These are phyloP conservation scores for Cinchona pubescens DNA, from an alignment of 257 asterid genomes.

Conservation along the genomic window DNA sequence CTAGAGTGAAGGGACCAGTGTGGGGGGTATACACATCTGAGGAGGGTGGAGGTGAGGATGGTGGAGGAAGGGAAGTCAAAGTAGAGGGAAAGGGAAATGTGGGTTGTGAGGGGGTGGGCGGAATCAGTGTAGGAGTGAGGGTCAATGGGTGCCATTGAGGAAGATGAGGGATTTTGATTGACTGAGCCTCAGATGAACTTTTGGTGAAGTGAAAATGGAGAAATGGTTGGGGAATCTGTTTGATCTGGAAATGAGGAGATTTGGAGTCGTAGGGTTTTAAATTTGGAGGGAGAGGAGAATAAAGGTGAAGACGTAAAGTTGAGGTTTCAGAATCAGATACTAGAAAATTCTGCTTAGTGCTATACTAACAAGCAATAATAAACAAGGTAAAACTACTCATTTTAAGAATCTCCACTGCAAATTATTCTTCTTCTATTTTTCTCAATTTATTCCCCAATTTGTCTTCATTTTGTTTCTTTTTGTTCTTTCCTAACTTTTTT, in stretches of 20 bases:
- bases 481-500: too few relatives aligned
- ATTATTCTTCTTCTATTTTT: too few relatives aligned
- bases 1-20: slow-evolving; percentile 68
- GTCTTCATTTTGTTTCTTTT: too few relatives aligned
- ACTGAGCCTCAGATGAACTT: background rate
- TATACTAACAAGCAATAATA: too few relatives aligned
- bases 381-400: too few relatives aligned
- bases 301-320: background rate
- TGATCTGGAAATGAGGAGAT: background rate
- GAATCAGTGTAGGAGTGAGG: slow-evolving; percentile 93
- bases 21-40: too few relatives aligned
- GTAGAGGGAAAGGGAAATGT: slow-evolving; percentile 74
- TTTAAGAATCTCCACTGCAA: too few relatives aligned
- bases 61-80: slow-evolving; percentile 80
- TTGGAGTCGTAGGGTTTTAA: slow-evolving; percentile 11
- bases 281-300: slow-evolving; percentile 21
- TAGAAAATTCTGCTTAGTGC: too few relatives aligned
- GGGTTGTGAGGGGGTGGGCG: slow-evolving; percentile 73
- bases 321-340: background rate
- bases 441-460: too few relatives aligned
- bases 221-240: background rate
- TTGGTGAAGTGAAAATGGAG: too few relatives aligned
- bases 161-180: background rate
- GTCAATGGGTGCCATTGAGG: slow-evolving; percentile 68
- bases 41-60: slow-evolving; percentile 66